Conservation (phyloP, 2,329 filamentous ascomycete species). For the Dactylella cylindrospora region DNA sequence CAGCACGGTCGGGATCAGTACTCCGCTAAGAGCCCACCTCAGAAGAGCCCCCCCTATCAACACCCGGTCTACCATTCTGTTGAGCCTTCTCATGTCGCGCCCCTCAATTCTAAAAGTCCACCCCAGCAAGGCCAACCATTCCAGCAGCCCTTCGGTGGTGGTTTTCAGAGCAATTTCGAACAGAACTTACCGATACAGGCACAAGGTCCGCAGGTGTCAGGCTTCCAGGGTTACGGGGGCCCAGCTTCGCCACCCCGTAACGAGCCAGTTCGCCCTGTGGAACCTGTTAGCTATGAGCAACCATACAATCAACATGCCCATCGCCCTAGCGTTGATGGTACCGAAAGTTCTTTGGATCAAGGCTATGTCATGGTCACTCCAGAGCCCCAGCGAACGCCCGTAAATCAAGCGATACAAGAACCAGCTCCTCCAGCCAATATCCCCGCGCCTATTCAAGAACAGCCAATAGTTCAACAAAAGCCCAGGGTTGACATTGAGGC, state of each 20-base stretch:
- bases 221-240: constrained; percentile 1
- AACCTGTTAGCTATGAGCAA: no score
- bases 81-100: no score
- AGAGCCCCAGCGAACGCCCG: constrained; percentile 13
- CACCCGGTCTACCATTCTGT: constrained; percentile 7
- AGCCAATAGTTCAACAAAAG: constrained; percentile 9
- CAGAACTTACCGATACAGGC: constrained; percentile 13
- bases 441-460: constrained; percentile 21
- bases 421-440: constrained; percentile 29
- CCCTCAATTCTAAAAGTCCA: no score
- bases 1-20: constrained; percentile 1
- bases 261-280: constrained; percentile 28
- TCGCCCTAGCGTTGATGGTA: constrained; percentile 10
- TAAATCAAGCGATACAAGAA: constrained; percentile 11
- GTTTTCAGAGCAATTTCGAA: constrained; percentile 20
- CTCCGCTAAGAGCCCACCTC: constrained; percentile 13
- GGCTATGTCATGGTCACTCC: constrained; percentile 40
- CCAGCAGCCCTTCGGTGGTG: no score
- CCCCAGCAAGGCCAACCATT: no score
- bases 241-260: constrained; percentile 25
- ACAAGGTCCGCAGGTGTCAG: constrained; percentile 8
- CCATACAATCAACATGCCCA: no score
- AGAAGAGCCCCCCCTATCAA: constrained; percentile 12
- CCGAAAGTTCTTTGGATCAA: constrained; percentile 17
- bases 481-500: constrained; percentile 24